A percentile compares a stretch with the other conserved stretches of the same genome.
Evolutionary conservation across 495 filamentous ascomycete genomes (phyloP).

Genomic region (Chaetomidium leptoderma): DNA sequence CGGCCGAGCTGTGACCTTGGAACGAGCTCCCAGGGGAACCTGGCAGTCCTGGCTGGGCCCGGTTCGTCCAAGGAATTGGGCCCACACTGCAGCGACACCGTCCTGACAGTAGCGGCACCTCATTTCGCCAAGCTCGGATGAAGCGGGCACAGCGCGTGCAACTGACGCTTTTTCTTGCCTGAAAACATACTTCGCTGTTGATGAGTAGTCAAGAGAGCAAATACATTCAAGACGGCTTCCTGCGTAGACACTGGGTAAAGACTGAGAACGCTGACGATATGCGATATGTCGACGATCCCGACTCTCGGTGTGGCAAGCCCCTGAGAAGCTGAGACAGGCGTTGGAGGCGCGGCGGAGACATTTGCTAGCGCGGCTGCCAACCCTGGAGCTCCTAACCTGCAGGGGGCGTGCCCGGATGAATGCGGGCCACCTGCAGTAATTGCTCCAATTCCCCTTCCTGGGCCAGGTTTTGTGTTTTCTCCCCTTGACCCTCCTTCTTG

Average conservation of each 20-base stretch:
- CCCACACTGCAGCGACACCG: slow-evolving; percentile 18
- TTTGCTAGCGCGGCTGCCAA: background rate
- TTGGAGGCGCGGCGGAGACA: slow-evolving; percentile 10
- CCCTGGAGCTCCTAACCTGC: background rate
- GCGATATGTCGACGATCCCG: no score
- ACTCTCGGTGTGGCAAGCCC: background rate
- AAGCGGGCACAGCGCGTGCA: background rate
- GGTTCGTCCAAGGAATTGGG: slow-evolving; percentile 23
- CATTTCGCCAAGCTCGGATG: slow-evolving; percentile 16
- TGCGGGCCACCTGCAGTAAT: slow-evolving; percentile 18
- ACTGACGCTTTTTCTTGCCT: background rate
- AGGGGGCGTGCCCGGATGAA: slow-evolving; percentile 27
- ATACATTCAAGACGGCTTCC: background rate
- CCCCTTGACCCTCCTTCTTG: slow-evolving; percentile 23
- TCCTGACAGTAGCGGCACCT: slow-evolving; percentile 15
- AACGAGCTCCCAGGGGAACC: slow-evolving; percentile 19
- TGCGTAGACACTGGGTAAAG: no score
- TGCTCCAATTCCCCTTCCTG: slow-evolving; percentile 32
- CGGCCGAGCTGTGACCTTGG: slow-evolving; percentile 21
- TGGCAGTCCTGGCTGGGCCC: no score
- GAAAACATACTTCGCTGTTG: background rate
- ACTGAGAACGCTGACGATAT: no score
- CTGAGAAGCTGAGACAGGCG: slow-evolving; percentile 5
- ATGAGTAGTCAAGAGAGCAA: background rate
- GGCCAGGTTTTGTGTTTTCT: slow-evolving; percentile 27